phyloP scores from a whole-genome alignment of 2,329 filamentous ascomycete genomes.

The Aspergillus floridensis region DNA sequence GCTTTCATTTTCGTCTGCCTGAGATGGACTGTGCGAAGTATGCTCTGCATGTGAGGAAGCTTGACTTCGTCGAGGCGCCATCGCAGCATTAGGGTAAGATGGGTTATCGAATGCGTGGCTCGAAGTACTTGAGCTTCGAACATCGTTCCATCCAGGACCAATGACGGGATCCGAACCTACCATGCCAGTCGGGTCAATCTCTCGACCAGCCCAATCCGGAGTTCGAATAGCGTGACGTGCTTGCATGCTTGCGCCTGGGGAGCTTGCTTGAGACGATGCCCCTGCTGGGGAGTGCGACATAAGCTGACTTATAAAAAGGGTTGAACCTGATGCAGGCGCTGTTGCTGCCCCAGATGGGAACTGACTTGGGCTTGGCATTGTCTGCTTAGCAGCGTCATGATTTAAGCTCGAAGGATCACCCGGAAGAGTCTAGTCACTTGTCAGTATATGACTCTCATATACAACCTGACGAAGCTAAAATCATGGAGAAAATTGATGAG shows the following conservation, averaged over 20 bases:
- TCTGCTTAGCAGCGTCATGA: background rate
- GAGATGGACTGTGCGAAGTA: conserved; percentile 17
- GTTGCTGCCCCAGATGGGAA: background rate
- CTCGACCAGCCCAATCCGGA: background rate
- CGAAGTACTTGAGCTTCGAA: conserved; percentile 2
- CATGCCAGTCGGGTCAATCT: background rate
- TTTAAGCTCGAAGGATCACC: background rate
- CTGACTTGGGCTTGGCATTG: background rate
- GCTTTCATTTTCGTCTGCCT: conserved; percentile 28
- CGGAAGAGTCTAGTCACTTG: background rate
- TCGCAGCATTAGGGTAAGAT: background rate
- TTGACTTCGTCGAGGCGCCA: background rate
- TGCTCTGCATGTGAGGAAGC: conserved; percentile 4
- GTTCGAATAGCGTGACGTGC: background rate
- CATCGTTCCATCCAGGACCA: background rate
- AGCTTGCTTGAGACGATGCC: background rate
- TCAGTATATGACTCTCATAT: background rate
- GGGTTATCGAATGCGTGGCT: background rate
- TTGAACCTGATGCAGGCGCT: background rate
- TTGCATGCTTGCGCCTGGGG: background rate
- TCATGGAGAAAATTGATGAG: background rate
- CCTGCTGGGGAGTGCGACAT: background rate
- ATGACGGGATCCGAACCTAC: background rate
- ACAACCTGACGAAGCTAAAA: background rate
- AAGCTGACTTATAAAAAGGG: background rate